phyloP scores from a whole-genome alignment of 2,329 filamentous ascomycete genomes.

The Nannizzia gypsea region DNA sequence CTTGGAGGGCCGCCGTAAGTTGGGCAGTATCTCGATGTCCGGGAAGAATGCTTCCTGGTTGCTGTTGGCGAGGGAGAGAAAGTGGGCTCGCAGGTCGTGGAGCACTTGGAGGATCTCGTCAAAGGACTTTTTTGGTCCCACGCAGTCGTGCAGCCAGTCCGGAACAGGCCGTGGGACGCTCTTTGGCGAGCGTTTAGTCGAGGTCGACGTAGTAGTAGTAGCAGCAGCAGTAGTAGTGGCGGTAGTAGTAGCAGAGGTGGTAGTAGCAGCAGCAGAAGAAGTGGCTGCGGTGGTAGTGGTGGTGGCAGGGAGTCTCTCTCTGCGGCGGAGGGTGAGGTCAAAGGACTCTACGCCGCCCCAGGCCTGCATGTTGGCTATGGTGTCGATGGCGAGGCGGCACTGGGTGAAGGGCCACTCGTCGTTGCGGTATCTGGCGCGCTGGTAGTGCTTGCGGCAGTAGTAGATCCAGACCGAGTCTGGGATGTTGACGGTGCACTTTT shows the following conservation, averaged over 20 bases:
- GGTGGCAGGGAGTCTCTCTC: conserved; percentile 34
- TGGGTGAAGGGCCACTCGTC: conserved; percentile 47
- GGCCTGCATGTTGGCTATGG: conserved; percentile 49
- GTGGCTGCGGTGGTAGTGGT: too few species aligned
- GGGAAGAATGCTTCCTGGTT: conserved; percentile 22
- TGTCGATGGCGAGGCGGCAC: conserved; percentile 50
- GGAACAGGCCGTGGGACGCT: conserved; percentile 25
- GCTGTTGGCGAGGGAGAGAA: conserved; percentile 14
- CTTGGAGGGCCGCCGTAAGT: conserved; percentile 15
- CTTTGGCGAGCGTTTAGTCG: conserved; percentile 15
- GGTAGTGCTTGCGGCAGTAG: conserved; percentile 73
- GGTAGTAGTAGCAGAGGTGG: neutral
- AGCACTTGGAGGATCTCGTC: conserved; percentile 22
- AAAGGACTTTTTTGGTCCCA: conserved; percentile 22
- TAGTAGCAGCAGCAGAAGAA: neutral
- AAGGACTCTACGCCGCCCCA: conserved; percentile 53
- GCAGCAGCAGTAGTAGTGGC: neutral
- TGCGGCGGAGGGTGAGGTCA: conserved; percentile 52
- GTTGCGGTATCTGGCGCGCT: conserved; percentile 60
- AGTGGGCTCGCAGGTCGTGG: conserved; percentile 15
- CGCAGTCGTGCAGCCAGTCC: conserved; percentile 21
- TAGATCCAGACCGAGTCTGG: conserved; percentile 60
- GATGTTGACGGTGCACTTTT: conserved; percentile 60
- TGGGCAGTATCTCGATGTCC: conserved; percentile 31
- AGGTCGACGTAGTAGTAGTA: neutral